Percentiles rank a stretch among this genome's conserved stretches.
Conservation (phyloP, 202 grass and related monocot species). For the Musa balbisiana region DNA sequence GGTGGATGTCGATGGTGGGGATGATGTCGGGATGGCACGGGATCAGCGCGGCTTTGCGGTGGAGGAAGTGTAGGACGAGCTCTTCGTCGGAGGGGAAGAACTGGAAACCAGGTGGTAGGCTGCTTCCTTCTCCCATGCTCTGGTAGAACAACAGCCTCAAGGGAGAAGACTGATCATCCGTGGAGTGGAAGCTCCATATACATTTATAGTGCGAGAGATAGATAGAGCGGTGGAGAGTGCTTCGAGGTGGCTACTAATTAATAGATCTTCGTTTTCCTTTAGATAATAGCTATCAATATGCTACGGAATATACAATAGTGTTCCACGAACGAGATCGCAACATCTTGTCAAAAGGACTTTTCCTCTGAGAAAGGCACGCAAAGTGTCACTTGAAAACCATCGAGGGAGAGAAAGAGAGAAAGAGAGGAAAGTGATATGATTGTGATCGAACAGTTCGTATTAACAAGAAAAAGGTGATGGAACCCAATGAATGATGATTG, state of each 20-base stretch:
- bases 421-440: too few species aligned
- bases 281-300: too few species aligned
- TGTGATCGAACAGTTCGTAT: too few species aligned
- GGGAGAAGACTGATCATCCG: conserved; percentile 1
- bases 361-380: not conserved
- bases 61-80: conserved; percentile 78
- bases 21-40: conserved; percentile 65
- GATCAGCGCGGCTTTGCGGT: conserved; percentile 48
- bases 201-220: not conserved
- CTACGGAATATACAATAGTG: too few species aligned
- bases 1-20: conserved; percentile 51
- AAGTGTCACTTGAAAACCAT: not conserved
- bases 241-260: too few species aligned
- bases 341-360: not conserved
- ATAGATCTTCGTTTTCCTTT: too few species aligned
- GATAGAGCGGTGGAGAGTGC: too few species aligned
- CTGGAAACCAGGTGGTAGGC: conserved; percentile 85
- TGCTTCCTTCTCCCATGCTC: conserved; percentile 49
- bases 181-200: not conserved
- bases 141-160: conserved; percentile 16
- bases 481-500: too few species aligned
- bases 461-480: too few species aligned
- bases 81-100: conserved; percentile 94
- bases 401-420: too few species aligned
- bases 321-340: not conserved